Evolutionary conservation across 2,329 filamentous ascomycete species (phyloP), one percentile per base, ranked within the genome.

Genomic region (Sporothrix sp.): DNA sequence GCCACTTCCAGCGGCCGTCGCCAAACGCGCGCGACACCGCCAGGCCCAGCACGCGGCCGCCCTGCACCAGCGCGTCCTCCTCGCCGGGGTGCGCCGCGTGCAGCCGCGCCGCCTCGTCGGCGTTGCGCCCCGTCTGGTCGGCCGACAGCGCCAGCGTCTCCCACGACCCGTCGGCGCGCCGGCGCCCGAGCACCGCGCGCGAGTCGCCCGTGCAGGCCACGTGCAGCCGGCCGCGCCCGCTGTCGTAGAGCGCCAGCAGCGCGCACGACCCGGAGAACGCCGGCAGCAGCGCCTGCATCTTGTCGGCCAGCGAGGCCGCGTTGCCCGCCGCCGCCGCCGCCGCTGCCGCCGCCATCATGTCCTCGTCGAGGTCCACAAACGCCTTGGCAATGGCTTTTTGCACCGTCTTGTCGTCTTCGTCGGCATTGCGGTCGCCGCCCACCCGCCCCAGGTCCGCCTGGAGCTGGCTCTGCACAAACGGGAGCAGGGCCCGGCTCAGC

Each of bases 1-100:
- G 86, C 93, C 93, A 98, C 68, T 98, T 98, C 73, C 98, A 98
- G 59, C 85, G 84, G 9, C 93, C 90, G 66, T 98, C 94, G 32
- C 93, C 94, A 66, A 98, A 98, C 0, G 93, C 91, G 56, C 93
- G 83, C 16, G 85, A 90, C 3, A 93, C 93, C 11, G 97, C 73
- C 18, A 90, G 86, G 40, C 93, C 93, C 0, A 98, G 76, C n/a
- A 98, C 87, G 54, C 94, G 85, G 7, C 93, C 93, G 59, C 95
- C 91, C 38, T 82, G 76, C 37, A 95, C 82, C 7, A 96, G 91
- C 14, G 43, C 25, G 59, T 90, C 76, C 11, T 87, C 84, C 68
- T 98, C 93, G 25, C 85, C 85, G 0, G 93, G 93, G 25, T 98
- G 93, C 59, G 90, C 85, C 56, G 79, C 82, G 30, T 87, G 85